Conservation (phyloP, 768 basidiomycete species). For the Amanita polypyramis region DNA sequence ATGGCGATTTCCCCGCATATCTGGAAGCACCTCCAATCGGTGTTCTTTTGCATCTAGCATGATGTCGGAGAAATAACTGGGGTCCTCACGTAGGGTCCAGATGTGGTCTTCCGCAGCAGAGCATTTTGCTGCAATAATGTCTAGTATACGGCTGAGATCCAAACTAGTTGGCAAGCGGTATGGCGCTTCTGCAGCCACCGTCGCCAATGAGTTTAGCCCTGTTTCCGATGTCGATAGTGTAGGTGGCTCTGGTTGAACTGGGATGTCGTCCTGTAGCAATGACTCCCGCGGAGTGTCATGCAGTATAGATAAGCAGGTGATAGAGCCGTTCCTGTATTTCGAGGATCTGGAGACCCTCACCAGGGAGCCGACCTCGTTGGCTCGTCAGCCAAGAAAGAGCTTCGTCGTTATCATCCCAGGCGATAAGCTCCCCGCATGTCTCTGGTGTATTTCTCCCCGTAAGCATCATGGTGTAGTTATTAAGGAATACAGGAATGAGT, state of each 20-base stretch:
- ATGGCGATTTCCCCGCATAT: not conserved
- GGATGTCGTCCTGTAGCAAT: not conserved
- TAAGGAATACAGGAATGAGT: not conserved
- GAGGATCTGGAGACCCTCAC: not conserved
- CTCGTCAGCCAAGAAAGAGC: not conserved
- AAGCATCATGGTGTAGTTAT: not conserved
- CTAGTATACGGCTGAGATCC: not conserved
- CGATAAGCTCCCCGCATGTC: not conserved
- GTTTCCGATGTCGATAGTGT: not conserved
- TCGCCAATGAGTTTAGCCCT: not conserved
- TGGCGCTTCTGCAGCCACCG: not conserved
- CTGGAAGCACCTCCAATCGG: not conserved
- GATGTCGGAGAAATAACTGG: not conserved
- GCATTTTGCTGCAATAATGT: not conserved
- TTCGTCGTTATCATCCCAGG: not conserved
- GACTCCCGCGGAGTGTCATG: not conserved
- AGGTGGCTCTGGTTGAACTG: not conserved
- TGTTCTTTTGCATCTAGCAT: not conserved
- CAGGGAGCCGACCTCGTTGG: not conserved
- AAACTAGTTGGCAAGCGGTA: not conserved
- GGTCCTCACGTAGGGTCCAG: not conserved
- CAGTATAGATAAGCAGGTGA: not conserved
- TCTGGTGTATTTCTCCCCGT: not conserved
- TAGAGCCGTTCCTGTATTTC: not conserved
- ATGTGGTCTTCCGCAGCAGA: not conserved